Percentiles rank a stretch among this genome's conserved stretches.
phyloP scores from a whole-genome alignment of 176 grass and related monocot species.

The Bromus sterilis region DNA sequence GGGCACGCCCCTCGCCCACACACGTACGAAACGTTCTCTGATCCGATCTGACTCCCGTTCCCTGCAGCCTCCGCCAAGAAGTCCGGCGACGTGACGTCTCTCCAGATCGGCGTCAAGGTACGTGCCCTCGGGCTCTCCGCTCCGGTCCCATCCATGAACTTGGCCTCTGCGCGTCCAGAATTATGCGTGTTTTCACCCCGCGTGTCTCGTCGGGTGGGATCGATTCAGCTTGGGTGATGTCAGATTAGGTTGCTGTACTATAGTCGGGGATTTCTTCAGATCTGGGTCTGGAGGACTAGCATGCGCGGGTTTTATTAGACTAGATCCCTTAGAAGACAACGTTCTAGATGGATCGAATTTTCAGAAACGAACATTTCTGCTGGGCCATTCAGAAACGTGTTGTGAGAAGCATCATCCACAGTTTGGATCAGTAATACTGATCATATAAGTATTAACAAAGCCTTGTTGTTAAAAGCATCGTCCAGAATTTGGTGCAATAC shows the following conservation, averaged over 20 bases:
- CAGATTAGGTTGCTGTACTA: not conserved
- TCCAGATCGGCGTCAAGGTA: constrained; percentile 98
- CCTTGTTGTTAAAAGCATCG: not conserved
- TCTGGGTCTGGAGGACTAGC: not conserved
- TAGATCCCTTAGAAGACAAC: not conserved
- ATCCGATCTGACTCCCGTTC: constrained; percentile 16
- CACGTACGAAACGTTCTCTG: not conserved
- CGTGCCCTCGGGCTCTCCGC: not conserved
- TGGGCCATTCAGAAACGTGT: not conserved
- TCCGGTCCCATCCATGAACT: not conserved
- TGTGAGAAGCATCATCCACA: not conserved
- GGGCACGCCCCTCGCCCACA: not conserved
- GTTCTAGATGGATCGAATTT: not conserved
- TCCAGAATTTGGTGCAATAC: not conserved
- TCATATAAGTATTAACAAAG: not conserved
- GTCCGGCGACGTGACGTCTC: constrained; percentile 73
- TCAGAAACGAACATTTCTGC: not conserved
- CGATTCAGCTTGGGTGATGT: not conserved
- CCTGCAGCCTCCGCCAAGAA: constrained; percentile 74
- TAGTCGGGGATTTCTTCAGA: not conserved
- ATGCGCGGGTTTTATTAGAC: not conserved
- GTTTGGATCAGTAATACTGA: not conserved
- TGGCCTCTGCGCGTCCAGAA: not conserved
- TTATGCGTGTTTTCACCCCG: not conserved
- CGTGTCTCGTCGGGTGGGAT: not conserved